Base-by-base conservation (phyloP, 2,329 filamentous ascomycete genomes). In the Penicillium sp. region DNA sequence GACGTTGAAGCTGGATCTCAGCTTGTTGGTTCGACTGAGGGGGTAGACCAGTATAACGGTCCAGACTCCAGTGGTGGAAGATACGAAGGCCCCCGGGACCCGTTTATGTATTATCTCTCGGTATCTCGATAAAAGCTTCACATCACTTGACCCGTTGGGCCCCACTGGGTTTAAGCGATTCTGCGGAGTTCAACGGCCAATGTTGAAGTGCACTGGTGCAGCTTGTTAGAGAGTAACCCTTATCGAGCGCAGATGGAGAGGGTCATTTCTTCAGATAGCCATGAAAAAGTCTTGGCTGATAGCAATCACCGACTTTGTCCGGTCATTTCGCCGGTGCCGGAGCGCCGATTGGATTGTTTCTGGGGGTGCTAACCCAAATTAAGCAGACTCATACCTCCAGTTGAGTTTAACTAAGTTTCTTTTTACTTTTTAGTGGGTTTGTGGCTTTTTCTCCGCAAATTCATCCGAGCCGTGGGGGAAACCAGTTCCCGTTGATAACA, bases 251-350 rank as follows among this genome's bases (percentile, higher is more conserved):
- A 22, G 24, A n/a, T n/a, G n/a, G n/a, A 24, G 14, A 31, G 43
- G 43, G 24, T 11, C 31, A n/a, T 11, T 46, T 46, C 31, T 14
- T n/a, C 19, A 31, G 43, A 27, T n/a, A 47, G 14, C 41, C 7
- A 27, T 22, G 31, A 2, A 9, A n/a, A 47, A 6, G 3, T n/a
- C 7, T 50, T 37, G 18, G 47, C 47, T 22, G 47, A 50, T 50
- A 50, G 31, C 22, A 50, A 50, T 36, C 47, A 19, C 47, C 47
- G 47, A 37, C 35, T 50, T 50, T 50, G 31, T 4, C 47, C 47
- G 47, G 47, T 50, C 47, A 36, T 37, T 50, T 50, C 47, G 47
- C 47, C 47, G 47, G 47, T 37, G 47, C 47, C 31, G 47, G 47
- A 35, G 35, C 35, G 10, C 47, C 47, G 35, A 50, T 50, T 50